Conservation (phyloP, 306 rosid species). For the Oemleria cerasiformis region DNA sequence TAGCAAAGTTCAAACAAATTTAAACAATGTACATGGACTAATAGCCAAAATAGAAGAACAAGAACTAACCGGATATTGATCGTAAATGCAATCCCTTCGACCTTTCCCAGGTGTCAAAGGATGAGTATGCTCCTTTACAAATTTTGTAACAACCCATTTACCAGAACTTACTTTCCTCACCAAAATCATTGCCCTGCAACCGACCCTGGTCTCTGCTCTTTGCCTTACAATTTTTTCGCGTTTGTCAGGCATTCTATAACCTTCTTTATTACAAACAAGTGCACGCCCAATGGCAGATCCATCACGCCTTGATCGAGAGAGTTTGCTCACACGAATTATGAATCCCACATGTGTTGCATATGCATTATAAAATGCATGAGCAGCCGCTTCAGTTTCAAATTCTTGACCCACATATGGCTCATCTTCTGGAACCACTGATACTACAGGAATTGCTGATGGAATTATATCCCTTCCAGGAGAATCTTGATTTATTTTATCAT, state of each 20-base stretch:
- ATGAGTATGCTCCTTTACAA: conserved; percentile 86
- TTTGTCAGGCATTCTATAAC: conserved; percentile 90
- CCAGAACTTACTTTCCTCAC: conserved; percentile 82
- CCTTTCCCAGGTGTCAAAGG: conserved; percentile 74
- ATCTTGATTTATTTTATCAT: conserved; percentile 45
- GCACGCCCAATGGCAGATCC: conserved; percentile 94
- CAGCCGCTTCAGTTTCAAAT: conserved; percentile 85
- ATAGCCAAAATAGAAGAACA: conserved; percentile 8
- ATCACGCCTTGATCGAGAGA: conserved; percentile 92
- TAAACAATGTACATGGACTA: not conserved
- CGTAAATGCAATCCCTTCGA: conserved; percentile 76
- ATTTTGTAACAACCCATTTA: conserved; percentile 84
- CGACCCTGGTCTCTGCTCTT: conserved; percentile 95
- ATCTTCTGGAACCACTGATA: conserved; percentile 45
- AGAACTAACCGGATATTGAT: conserved; percentile 82
- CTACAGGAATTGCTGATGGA: conserved; percentile 46
- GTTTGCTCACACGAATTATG: conserved; percentile 90
- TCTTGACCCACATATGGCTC: conserved; percentile 95
- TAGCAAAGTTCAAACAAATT: not conserved
- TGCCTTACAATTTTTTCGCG: conserved; percentile 95
- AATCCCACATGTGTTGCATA: conserved; percentile 83
- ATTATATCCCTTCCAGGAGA: conserved; percentile 46
- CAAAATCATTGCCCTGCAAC: conserved; percentile 94
- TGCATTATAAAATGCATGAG: conserved; percentile 88
- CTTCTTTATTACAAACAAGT: conserved; percentile 97